Evolutionary conservation across 345 rosid species (phyloP).

Genomic region (Rhodamnia rubescens): DNA sequence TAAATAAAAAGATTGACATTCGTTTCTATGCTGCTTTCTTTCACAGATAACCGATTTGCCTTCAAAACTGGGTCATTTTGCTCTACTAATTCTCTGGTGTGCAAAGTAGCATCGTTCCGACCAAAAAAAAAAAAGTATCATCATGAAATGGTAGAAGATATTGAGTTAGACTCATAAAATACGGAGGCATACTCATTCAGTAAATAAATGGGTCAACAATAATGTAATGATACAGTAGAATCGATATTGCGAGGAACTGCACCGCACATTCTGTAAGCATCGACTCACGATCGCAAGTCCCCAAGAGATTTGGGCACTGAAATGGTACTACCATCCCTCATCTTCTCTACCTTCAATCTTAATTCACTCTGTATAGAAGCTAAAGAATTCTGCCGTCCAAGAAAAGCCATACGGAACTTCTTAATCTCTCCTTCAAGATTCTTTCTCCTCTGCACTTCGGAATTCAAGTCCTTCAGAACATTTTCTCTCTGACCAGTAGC

Average conservation of each 20-base stretch:
- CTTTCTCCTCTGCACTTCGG: slow-evolving; percentile 52
- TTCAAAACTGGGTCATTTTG: background rate
- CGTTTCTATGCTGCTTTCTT: background rate
- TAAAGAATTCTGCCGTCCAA: slow-evolving; percentile 46
- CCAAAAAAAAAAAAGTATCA: too few relatives aligned
- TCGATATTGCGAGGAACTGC: background rate
- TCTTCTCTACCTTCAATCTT: slow-evolving; percentile 50
- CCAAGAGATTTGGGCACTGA: slow-evolving; percentile 33
- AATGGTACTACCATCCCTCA: slow-evolving; percentile 29
- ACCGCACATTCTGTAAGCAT: background rate
- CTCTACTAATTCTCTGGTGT: background rate
- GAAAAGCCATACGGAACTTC: slow-evolving; percentile 53
- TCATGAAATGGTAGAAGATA: background rate
- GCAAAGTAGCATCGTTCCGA: background rate
- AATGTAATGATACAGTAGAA: background rate
- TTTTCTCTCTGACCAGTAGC: slow-evolving; percentile 47
- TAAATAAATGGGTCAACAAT: background rate
- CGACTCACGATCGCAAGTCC: background rate
- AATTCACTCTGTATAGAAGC: slow-evolving; percentile 52
- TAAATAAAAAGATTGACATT: background rate
- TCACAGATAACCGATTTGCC: background rate
- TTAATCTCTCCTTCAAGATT: slow-evolving; percentile 63
- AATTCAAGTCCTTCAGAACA: slow-evolving; percentile 42
- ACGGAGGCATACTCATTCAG: background rate
- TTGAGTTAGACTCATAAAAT: background rate